phyloP scores from a whole-genome alignment of 2,329 filamentous ascomycete species.

The Fusarium sp. region DNA sequence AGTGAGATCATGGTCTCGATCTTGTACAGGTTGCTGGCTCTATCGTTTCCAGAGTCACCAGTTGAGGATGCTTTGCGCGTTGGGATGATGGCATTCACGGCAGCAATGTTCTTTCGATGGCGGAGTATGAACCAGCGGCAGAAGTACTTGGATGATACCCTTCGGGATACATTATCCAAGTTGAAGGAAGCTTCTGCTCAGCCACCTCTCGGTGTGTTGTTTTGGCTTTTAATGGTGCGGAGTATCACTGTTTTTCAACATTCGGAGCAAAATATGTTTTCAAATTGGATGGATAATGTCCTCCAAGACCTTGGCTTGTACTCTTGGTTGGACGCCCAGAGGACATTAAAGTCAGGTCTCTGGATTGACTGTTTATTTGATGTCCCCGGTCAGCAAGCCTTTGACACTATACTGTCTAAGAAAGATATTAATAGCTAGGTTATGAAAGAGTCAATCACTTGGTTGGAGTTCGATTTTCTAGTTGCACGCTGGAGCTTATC shows the following conservation, averaged over 20 bases:
- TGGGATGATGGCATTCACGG: conserved; percentile 22
- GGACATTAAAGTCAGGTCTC: conserved; percentile 11
- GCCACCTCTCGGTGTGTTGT: background rate
- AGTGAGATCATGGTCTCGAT: conserved; percentile 33
- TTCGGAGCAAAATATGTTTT: accelerated
- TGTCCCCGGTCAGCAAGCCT: background rate
- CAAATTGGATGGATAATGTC: background rate
- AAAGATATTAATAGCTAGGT: background rate
- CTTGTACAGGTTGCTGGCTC: conserved; percentile 26
- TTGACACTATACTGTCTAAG: background rate
- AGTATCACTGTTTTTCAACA: background rate
- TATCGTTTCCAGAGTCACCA: background rate
- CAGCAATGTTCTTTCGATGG: conserved; percentile 30
- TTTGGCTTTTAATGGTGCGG: conserved; percentile 25
- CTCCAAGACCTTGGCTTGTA: background rate
- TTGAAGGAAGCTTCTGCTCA: background rate
- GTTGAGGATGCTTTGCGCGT: conserved; percentile 16
- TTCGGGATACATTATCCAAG: background rate
- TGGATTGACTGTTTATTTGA: conserved; percentile 31
- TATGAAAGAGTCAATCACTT: background rate
- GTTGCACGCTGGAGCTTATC: too few relatives aligned
- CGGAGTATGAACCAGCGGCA: conserved; percentile 29
- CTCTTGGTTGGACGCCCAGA: conserved; percentile 15
- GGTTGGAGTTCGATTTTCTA: background rate
- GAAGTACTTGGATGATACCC: background rate